phyloP scores from a whole-genome alignment of 176 grass and related monocot species.

The Urochloa ruziziensis region DNA sequence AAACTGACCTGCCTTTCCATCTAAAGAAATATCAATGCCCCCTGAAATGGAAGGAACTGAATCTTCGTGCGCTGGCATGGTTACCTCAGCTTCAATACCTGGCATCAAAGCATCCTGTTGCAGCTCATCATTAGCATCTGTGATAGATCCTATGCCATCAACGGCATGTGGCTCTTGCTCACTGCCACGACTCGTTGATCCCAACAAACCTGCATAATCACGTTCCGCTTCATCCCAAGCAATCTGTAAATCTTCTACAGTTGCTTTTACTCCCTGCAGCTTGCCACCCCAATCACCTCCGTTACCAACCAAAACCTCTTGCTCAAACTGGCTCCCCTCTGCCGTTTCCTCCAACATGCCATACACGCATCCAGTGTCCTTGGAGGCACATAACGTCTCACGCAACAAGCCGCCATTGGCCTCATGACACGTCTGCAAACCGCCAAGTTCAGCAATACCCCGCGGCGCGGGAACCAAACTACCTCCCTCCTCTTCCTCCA shows the following conservation, averaged over 20 bases:
- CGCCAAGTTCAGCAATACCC: not conserved
- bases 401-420: not conserved
- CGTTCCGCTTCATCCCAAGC: not conserved
- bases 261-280: not conserved
- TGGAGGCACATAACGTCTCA: not conserved
- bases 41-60: conserved; percentile 32
- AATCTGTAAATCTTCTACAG: not conserved
- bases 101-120: conserved; percentile 10
- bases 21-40: not conserved
- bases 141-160: conserved; percentile 2
- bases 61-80: not conserved
- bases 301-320: not conserved
- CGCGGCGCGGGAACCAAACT: not conserved
- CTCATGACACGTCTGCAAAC: conserved; percentile 6
- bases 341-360: not conserved
- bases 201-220: not conserved
- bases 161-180: not conserved
- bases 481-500: not conserved
- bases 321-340: not conserved
- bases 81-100: conserved; percentile 20
- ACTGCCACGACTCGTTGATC: not conserved
- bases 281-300: not conserved
- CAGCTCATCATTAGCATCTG: conserved; percentile 11
- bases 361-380: not conserved
- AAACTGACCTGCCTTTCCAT: conserved; percentile 5